phyloP scores from a whole-genome alignment of 306 rosid species.

The Quercus cerris region DNA sequence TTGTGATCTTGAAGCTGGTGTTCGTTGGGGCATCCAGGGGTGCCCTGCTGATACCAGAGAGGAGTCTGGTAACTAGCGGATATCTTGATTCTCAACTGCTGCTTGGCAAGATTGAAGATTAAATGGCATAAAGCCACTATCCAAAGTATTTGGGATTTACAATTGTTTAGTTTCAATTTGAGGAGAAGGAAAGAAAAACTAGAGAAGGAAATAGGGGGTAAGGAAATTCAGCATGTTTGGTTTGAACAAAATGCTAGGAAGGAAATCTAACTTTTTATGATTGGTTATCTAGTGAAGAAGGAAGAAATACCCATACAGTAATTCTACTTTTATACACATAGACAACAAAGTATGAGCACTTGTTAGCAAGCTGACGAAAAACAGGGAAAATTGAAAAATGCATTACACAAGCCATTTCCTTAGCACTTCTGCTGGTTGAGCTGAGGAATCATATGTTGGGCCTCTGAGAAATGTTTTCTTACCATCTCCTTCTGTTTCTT shows the following conservation, averaged over 20 bases:
- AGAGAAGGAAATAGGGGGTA: neutral
- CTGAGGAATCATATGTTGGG: neutral
- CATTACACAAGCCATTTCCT: neutral
- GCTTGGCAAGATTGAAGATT: neutral
- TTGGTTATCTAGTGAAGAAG: neutral
- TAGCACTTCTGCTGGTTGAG: neutral
- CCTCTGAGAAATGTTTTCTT: neutral
- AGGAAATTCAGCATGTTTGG: neutral
- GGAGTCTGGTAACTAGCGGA: slow-evolving; percentile 4
- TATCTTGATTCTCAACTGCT: neutral
- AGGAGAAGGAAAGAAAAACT: neutral
- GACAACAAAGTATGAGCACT: neutral
- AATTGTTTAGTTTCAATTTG: neutral
- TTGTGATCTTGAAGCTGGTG: neutral
- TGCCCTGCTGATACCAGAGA: neutral
- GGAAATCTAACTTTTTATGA: neutral
- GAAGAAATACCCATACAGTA: neutral
- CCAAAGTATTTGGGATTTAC: neutral
- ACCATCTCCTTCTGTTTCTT: neutral
- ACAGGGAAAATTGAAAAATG: neutral
- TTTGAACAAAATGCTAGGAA: neutral
- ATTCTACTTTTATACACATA: neutral
- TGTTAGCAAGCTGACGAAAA: neutral
- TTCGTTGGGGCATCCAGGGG: neutral
- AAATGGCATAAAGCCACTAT: neutral